These are phyloP conservation scores for Kodamaea suecica DNA, from an alignment of 1,139 yeast genomes.

Conservation along the genomic window DNA sequence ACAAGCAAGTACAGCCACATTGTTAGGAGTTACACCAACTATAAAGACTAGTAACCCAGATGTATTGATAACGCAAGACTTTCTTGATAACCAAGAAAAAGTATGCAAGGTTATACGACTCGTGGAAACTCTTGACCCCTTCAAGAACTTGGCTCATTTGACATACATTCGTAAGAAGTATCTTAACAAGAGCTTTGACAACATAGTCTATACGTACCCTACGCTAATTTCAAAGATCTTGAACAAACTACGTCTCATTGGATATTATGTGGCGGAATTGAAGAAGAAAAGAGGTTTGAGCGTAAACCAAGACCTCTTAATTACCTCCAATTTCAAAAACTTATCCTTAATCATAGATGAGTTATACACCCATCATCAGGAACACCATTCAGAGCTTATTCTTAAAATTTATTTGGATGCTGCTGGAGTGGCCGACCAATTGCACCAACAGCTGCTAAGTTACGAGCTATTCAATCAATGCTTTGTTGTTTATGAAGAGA, in stretches of 20 bases:
- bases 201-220: constrained; percentile 68
- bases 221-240: constrained; percentile 63
- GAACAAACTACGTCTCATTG: constrained; percentile 55
- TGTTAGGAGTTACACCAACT: constrained; percentile 36
- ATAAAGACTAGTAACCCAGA: constrained; percentile 33
- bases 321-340: constrained; percentile 63
- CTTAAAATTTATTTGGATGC: constrained; percentile 52
- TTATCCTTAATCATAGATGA: constrained; percentile 71
- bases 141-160: constrained; percentile 54
- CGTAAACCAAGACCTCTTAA: constrained; percentile 27
- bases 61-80: constrained; percentile 32
- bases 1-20: constrained; percentile 32
- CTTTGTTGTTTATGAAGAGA: constrained; percentile 83
- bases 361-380: constrained; percentile 51
- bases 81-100: constrained; percentile 59
- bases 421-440: constrained; percentile 75
- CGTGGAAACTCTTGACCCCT: constrained; percentile 48
- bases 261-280: constrained; percentile 24
- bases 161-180: constrained; percentile 53
- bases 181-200: constrained; percentile 52
- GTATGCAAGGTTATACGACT: constrained; percentile 70
- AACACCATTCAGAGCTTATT: constrained; percentile 47
- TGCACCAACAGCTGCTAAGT: constrained; percentile 52
- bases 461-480: constrained; percentile 90
- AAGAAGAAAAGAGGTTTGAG: constrained; percentile 16